phyloP scores from a whole-genome alignment of 768 basidiomycete genomes.

The Tylopilus intermedius region DNA sequence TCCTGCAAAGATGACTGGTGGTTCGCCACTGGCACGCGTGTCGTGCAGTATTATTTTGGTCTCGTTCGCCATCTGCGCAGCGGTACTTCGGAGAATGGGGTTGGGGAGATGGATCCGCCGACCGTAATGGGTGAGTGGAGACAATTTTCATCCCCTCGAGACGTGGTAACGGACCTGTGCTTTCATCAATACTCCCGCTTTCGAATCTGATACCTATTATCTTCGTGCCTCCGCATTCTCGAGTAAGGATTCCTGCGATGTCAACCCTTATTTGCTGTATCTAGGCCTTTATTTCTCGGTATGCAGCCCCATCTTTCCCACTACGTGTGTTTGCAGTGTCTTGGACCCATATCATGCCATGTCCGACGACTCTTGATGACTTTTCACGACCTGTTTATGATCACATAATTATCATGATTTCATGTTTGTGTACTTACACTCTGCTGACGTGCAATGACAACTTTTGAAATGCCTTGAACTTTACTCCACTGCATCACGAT shows the following conservation, averaged over 20 bases:
- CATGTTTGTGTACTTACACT: not conserved
- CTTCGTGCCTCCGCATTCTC: not conserved
- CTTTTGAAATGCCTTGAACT: not conserved
- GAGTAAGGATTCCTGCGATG: not conserved
- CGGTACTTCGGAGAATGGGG: slow-evolving; percentile 23
- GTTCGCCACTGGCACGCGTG: slow-evolving; percentile 8
- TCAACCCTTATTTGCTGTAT: not conserved
- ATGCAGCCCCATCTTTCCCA: not conserved
- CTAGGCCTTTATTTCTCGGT: not conserved
- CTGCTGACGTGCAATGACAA: not conserved
- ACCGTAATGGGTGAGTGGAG: slow-evolving; percentile 16
- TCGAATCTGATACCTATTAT: not conserved
- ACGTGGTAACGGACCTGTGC: not conserved
- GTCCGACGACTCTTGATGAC: not conserved
- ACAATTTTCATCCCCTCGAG: not conserved
- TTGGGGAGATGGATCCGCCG: slow-evolving; percentile 22
- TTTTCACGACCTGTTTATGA: slow-evolving; percentile 1
- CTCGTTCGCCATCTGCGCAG: slow-evolving; percentile 27
- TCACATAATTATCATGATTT: not conserved
- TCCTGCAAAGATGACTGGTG: slow-evolving; percentile 3
- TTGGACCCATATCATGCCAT: not conserved
- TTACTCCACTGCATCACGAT: not conserved
- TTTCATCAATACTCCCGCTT: not conserved
- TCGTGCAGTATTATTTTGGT: slow-evolving; percentile 23
- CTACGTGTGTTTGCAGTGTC: not conserved